These are phyloP conservation scores for Bjerkandera adusta DNA, from an alignment of 1,284 basidiomycete genomes.

Conservation along the genomic window DNA sequence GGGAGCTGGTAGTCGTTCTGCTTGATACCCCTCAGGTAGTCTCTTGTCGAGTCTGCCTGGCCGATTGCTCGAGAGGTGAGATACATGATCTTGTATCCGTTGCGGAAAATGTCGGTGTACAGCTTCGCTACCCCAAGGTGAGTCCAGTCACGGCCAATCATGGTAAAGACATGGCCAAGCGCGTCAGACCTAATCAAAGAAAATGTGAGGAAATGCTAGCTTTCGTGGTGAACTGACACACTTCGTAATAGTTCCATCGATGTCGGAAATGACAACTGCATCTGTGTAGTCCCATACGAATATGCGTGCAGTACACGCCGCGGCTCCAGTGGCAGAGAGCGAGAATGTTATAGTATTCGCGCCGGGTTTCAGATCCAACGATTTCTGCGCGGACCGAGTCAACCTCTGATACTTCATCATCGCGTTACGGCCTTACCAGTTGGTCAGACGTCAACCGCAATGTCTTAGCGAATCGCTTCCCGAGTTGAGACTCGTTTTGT, in stretches of 20 bases:
- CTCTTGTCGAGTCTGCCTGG: conserved; percentile 95
- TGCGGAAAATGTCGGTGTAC: conserved; percentile 94
- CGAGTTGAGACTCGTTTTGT: too few species aligned
- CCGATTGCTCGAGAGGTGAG: conserved; percentile 97
- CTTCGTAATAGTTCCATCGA: conserved; percentile 99
- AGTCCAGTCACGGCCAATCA: conserved; percentile 99
- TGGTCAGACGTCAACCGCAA: conserved; percentile 85
- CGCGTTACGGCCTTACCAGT: conserved; percentile 45
- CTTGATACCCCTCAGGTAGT: conserved; percentile 93
- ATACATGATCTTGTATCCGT: conserved; percentile 99
- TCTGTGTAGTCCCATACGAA: conserved; percentile 96
- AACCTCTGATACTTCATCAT: not conserved
- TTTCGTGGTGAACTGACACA: conserved; percentile 46
- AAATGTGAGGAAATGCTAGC: conserved; percentile 7
- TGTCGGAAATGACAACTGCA: conserved; percentile 93
- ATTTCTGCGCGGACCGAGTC: conserved; percentile 77
- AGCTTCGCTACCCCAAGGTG: conserved; percentile 97
- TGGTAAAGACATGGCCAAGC: conserved; percentile 95
- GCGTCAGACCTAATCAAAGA: conserved; percentile 93
- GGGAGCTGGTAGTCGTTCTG: conserved; percentile 96
- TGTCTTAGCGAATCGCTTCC: conserved; percentile 86
- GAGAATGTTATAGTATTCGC: conserved; percentile 95
- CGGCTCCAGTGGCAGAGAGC: conserved; percentile 84
- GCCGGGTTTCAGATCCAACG: conserved; percentile 83
- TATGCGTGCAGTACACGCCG: conserved; percentile 89